phyloP scores from a whole-genome alignment of 2,329 filamentous ascomycete genomes.

The Simplicillium aogashimaense region DNA sequence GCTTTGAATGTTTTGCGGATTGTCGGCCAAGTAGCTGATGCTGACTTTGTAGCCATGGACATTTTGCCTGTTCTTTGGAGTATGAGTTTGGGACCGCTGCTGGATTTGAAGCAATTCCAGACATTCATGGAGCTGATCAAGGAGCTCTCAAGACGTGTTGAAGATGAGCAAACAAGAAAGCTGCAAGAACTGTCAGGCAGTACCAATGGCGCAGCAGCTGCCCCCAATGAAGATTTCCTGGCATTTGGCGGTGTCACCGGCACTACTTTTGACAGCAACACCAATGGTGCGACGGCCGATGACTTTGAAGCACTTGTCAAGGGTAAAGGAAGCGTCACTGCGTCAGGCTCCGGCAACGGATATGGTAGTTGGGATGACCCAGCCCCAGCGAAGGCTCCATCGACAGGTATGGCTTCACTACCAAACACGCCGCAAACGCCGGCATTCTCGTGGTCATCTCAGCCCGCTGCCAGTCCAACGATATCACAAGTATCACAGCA shows the following conservation, averaged over 20 bases:
- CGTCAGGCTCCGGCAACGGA: constrained; percentile 28
- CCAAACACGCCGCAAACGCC: constrained; percentile 31
- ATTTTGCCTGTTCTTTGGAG: constrained; percentile 83
- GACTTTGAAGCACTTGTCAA: constrained; percentile 89
- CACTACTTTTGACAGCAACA: constrained; percentile 40
- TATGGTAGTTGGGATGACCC: constrained; percentile 39
- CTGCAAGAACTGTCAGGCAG: constrained; percentile 69
- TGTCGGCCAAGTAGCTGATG: constrained; percentile 72
- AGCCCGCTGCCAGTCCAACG: constrained; percentile 29
- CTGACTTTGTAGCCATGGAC: constrained; percentile 87
- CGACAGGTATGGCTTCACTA: constrained; percentile 21
- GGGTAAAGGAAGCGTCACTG: constrained; percentile 33
- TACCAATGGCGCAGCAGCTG: constrained; percentile 36
- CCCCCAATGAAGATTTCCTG: constrained; percentile 56
- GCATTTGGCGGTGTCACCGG: constrained; percentile 60
- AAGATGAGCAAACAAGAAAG: constrained; percentile 82
- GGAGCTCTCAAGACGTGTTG: constrained; percentile 65
- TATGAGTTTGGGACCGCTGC: constrained; percentile 81
- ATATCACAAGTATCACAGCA: constrained; percentile 19
- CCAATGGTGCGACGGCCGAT: constrained; percentile 47
- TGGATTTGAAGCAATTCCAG: constrained; percentile 82
- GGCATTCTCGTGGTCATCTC: constrained; percentile 56
- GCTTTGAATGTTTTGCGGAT: constrained; percentile 76
- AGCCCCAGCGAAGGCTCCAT: constrained; percentile 19
- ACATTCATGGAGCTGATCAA: constrained; percentile 86